Base-by-base conservation (phyloP, 176 grass and related monocot genomes). In the Melocanna baccifera region DNA sequence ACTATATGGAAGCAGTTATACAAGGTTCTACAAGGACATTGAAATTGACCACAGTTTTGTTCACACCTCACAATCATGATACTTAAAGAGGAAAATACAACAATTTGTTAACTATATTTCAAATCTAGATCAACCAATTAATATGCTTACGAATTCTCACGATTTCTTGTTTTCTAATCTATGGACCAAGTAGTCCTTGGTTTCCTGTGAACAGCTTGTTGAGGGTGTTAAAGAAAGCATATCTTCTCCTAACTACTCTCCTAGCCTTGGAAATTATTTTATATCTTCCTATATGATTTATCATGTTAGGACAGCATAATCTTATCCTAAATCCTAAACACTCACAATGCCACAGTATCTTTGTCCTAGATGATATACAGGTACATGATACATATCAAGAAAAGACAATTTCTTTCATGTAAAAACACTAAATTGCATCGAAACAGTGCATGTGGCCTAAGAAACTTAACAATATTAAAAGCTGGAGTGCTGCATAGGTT, bases 181-280 rank as follows among this genome's bases (percentile, higher is more conserved):
- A 74, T 51, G 81, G 45, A 20, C 58, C 58, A 84, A 40, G 30
- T 75, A 51, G n/a, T 53, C 59, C 71, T 65, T 53, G 71, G 30
- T 62, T 26, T 32, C 67, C 11, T 48, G 45, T 46, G 46, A 48
- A 84, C 62, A 53, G 39, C 47, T 29, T 75, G 30, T 65, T 52
- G 74, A 34, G 47, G 28, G 3, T 41, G 15, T 40, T 28, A 65
- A 75, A 59, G 5, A 65, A 50, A 65, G 63, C 29, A 75, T 75
- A 41, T 66, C 13, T 65, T 51, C 81, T 25, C 29, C 48, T 50
- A 84, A 19, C 29, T 18, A 40, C 57, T 51, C 29, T 43, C 43
- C 34, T 40, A 53, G 58, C 22, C 43, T 51, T 14, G 22, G 22
- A 20, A 40, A 26, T 6, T 23, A 7, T 14, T n/a, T 10, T 71